phyloP scores from a whole-genome alignment of 1,284 basidiomycete species.

The Melampsora larici-populina region DNA sequence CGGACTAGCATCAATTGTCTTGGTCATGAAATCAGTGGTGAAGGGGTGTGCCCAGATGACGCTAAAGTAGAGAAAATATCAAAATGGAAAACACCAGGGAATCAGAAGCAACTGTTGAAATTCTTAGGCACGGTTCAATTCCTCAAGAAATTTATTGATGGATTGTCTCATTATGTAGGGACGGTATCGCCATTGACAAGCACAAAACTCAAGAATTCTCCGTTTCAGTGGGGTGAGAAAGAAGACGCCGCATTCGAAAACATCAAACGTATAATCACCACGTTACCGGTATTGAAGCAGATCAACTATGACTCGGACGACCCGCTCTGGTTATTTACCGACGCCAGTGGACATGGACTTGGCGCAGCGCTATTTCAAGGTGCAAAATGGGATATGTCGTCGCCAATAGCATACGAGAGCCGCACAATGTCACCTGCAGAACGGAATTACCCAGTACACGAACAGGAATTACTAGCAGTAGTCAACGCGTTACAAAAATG shows the following conservation, averaged over 20 bases:
- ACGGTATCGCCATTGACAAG: slow-evolving; percentile 54
- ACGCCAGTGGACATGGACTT: background rate
- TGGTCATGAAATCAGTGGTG: slow-evolving; percentile 53
- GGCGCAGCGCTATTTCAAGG: too few relatives aligned
- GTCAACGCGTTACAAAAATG: slow-evolving; percentile 7
- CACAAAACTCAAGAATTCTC: slow-evolving; percentile 43
- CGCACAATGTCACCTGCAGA: too few relatives aligned
- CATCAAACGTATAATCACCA: too few relatives aligned
- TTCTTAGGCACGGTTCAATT: too few relatives aligned
- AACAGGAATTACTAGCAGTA: slow-evolving; percentile 11
- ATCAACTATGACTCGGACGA: background rate
- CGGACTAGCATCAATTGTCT: slow-evolving; percentile 51
- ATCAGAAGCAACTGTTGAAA: slow-evolving; percentile 55
- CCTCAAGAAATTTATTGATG: slow-evolving; percentile 54
- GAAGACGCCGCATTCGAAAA: background rate
- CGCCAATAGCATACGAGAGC: too few relatives aligned
- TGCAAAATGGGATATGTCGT: too few relatives aligned
- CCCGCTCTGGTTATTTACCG: background rate
- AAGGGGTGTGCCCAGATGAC: slow-evolving; percentile 54
- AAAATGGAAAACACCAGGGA: slow-evolving; percentile 53
- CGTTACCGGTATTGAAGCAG: background rate
- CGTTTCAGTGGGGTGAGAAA: background rate
- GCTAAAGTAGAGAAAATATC: slow-evolving; percentile 53
- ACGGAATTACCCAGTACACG: too few relatives aligned
- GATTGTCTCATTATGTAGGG: slow-evolving; percentile 52